Evolutionary conservation across 73 alveolate species (phyloP).

Genomic region (Symbiodinium pilosum): DNA sequence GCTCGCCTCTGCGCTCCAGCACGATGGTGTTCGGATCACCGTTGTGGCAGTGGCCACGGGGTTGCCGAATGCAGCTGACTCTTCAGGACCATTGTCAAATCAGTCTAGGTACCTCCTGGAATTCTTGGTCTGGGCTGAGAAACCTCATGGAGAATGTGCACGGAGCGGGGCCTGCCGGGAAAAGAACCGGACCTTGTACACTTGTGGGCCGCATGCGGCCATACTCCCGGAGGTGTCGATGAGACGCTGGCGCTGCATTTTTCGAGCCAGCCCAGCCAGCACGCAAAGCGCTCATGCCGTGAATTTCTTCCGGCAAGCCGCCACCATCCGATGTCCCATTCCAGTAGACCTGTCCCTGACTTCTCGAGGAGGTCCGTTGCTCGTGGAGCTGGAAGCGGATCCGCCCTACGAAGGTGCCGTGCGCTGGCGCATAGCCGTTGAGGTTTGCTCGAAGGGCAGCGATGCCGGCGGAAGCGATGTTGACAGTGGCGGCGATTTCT

Average conservation of each 20-base stretch:
- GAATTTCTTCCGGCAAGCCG: not conserved
- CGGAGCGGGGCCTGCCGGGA: not conserved
- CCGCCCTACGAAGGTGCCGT: too few species aligned
- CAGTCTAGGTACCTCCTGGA: not conserved
- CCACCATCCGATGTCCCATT: not conserved
- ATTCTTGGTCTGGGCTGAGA: not conserved
- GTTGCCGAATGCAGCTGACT: not conserved
- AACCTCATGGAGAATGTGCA: not conserved
- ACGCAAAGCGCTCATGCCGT: not conserved
- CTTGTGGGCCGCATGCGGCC: not conserved
- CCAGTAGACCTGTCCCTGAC: not conserved
- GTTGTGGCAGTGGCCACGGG: conserved; percentile 1
- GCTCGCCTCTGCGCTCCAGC: not conserved
- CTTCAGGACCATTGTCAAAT: too few species aligned
- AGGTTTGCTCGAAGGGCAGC: too few species aligned
- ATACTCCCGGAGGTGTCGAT: conserved; percentile 1
- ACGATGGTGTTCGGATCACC: not conserved
- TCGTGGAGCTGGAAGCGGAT: too few species aligned
- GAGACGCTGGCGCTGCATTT: not conserved
- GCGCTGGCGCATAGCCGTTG: too few species aligned
- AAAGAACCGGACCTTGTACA: not conserved
- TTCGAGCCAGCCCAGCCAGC: not conserved
- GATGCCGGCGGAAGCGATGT: too few species aligned
- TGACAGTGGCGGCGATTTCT: too few species aligned
- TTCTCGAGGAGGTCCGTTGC: too few species aligned